These are phyloP conservation scores for Lepidium campestre DNA, from an alignment of 441 rosid genomes.

Conservation along the genomic window DNA sequence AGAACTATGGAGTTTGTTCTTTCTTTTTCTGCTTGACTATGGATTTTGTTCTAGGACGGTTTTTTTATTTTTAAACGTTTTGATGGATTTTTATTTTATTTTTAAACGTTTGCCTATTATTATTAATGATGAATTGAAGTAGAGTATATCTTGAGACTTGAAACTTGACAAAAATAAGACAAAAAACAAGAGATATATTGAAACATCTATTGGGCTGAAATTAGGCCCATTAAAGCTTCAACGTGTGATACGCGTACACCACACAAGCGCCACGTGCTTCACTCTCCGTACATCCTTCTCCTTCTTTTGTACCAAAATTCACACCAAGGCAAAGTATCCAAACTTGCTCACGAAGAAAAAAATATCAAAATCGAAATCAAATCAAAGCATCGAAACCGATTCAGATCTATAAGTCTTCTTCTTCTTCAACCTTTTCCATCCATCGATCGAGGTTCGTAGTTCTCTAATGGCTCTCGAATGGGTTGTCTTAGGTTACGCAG, in stretches of 20 bases:
- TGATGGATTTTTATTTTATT: not conserved
- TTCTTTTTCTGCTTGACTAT: too few species aligned
- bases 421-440: not conserved
- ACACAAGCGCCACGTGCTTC: conserved; percentile 20
- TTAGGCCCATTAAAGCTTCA: conserved; percentile 4
- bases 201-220: not conserved
- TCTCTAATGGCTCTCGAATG: conserved; percentile 78
- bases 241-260: conserved; percentile 18
- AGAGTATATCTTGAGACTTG: too few species aligned
- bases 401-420: conserved; percentile 27
- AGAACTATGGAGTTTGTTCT: not conserved
- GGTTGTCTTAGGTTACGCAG: conserved; percentile 89
- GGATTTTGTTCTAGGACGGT: too few species aligned
- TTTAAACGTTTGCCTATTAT: too few species aligned
- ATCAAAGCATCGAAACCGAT: conserved; percentile 3
- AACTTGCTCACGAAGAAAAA: conserved; percentile 18
- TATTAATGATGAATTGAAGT: too few species aligned
- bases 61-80: not conserved
- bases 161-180: too few species aligned
- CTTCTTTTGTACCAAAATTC: not conserved
- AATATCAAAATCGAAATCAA: not conserved
- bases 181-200: too few species aligned
- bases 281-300: not conserved
- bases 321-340: not conserved
- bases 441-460: not conserved